Conservation (phyloP, 2,329 filamentous ascomycete genomes). For the Dothideomycetes sp. region DNA sequence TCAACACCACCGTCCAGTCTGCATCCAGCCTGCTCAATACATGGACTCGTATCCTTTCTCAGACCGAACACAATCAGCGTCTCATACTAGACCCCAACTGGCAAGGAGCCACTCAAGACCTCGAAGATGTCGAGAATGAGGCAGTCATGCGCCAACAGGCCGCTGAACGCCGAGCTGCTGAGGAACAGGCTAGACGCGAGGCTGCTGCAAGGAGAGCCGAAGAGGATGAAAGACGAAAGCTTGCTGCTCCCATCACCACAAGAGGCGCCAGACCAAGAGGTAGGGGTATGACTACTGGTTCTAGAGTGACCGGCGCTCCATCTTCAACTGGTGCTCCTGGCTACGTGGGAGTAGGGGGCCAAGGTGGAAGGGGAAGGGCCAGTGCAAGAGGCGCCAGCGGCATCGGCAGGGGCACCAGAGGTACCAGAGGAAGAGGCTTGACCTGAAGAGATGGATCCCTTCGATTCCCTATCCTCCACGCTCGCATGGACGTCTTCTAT, state of each 20-base stretch:
- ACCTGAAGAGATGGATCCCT: background rate
- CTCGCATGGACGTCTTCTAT: too few species aligned
- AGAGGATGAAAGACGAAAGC: constrained; percentile 43
- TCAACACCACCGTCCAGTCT: constrained; percentile 73
- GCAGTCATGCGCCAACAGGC: constrained; percentile 61
- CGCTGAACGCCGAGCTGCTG: constrained; percentile 62
- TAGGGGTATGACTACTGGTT: constrained; percentile 23
- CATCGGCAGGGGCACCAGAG: constrained; percentile 31
- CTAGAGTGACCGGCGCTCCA: constrained; percentile 17
- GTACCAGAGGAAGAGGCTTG: constrained; percentile 19
- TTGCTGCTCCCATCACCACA: constrained; percentile 33
- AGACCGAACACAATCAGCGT: constrained; percentile 95
- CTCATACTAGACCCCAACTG: constrained; percentile 79
- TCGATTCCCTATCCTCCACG: background rate
- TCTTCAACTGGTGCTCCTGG: constrained; percentile 19
- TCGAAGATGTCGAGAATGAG: constrained; percentile 79
- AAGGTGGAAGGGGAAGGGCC: constrained; percentile 43
- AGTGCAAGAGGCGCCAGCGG: constrained; percentile 32
- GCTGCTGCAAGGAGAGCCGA: constrained; percentile 47
- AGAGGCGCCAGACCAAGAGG: constrained; percentile 23
- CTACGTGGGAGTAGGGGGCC: constrained; percentile 32
- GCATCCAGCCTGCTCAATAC: constrained; percentile 85
- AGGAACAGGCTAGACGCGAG: constrained; percentile 68
- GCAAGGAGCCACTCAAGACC: constrained; percentile 79
- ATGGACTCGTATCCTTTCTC: constrained; percentile 90